Evolutionary conservation across 169 alveolate genomes (phyloP).

Genomic region (Perkinsus chesapeaki): DNA sequence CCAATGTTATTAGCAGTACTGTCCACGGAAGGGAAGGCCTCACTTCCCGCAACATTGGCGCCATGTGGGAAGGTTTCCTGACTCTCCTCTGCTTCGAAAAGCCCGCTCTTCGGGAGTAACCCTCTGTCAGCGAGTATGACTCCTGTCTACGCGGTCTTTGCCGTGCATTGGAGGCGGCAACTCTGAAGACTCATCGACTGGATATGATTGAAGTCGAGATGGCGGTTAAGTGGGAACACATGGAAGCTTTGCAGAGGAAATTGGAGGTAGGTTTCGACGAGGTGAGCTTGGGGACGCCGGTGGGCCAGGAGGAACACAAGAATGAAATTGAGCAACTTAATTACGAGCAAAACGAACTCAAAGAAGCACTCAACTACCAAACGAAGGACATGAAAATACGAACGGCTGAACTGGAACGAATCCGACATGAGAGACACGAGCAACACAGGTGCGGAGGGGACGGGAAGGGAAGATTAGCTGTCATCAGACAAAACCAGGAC

Average conservation of each 20-base stretch:
- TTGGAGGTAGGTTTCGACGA: not conserved
- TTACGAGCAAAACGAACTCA: not conserved
- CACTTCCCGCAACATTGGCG: too few species aligned
- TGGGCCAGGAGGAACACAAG: not conserved
- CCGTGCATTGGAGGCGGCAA: not conserved
- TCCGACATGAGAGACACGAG: not conserved
- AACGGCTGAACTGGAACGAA: not conserved
- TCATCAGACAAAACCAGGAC: not conserved
- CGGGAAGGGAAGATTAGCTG: not conserved
- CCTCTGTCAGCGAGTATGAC: not conserved
- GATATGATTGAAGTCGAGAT: not conserved
- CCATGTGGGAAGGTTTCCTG: too few species aligned
- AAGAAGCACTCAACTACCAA: not conserved
- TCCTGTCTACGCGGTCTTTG: not conserved
- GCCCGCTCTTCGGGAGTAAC: too few species aligned
- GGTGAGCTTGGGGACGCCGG: not conserved
- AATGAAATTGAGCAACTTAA: not conserved
- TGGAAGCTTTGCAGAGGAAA: not conserved
- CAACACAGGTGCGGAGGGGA: not conserved
- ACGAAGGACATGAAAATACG: not conserved
- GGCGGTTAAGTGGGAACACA: not conserved
- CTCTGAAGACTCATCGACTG: not conserved
- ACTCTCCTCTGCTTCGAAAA: too few species aligned
- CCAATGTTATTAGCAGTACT: too few species aligned
- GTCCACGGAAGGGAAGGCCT: too few species aligned